Evolutionary conservation across 2,329 filamentous ascomycete species (phyloP).

Genomic region (Graphiopsis chlorocephala): DNA sequence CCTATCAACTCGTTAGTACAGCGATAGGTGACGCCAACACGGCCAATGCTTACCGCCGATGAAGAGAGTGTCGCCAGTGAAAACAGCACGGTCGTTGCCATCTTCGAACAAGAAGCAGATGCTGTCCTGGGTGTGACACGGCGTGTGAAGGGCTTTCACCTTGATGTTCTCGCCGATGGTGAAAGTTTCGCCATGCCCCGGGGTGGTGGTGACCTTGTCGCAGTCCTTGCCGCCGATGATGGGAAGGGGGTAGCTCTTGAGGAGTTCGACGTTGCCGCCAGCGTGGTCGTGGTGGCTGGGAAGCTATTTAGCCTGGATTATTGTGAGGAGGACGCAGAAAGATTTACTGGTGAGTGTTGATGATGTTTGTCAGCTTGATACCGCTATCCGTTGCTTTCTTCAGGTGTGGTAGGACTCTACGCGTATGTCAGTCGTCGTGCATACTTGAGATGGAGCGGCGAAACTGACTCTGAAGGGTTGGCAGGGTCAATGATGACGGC

Average conservation of each 20-base stretch:
- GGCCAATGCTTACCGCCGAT: constrained; percentile 65
- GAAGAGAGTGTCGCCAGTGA: constrained; percentile 95
- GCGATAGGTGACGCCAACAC: no score
- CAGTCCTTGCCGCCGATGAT: constrained; percentile 90
- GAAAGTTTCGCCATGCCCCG: constrained; percentile 72
- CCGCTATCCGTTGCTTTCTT: constrained; percentile 69
- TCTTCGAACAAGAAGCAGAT: constrained; percentile 95
- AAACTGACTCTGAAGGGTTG: constrained; percentile 62
- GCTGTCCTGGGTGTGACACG: constrained; percentile 97
- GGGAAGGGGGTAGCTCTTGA: constrained; percentile 62
- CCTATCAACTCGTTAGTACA: constrained; percentile 48
- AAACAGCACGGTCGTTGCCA: constrained; percentile 72
- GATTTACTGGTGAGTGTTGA: constrained; percentile 94
- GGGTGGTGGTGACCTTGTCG: constrained; percentile 73
- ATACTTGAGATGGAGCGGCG: constrained; percentile 36
- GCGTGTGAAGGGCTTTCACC: constrained; percentile 87
- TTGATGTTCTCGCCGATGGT: constrained; percentile 75
- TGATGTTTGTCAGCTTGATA: constrained; percentile 82
- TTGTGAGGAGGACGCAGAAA: neutral
- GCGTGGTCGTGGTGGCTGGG: constrained; percentile 88
- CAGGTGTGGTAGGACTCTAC: constrained; percentile 61
- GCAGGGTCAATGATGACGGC: constrained; percentile 73
- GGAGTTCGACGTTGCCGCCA: constrained; percentile 80
- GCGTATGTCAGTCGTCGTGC: constrained; percentile 28
- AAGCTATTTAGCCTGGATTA: constrained; percentile 3